Evolutionary conservation across 805 yeast species (phyloP), one percentile per base, ranked within the genome.

Genomic region (Yarrowia sp.): DNA sequence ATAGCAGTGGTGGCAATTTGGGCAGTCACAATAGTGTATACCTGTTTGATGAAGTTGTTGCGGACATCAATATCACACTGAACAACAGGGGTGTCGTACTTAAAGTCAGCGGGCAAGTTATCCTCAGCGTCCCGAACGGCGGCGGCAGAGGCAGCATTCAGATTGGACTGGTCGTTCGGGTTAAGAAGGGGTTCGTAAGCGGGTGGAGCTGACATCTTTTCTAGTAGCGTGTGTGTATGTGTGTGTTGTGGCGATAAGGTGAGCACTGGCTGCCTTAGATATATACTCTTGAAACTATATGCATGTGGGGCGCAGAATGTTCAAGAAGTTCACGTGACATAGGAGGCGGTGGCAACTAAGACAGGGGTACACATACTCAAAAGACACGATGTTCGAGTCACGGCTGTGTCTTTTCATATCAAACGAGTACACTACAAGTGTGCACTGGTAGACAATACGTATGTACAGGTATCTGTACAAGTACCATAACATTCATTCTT

Each of bases 21-120:
- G 6, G 83, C 78, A 13, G 87, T 76, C 61, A 92, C 81, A 56
- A 92, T 81, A 7, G 91, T 80, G 77, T 91, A 92, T 9, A 92
- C 97, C 74, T 89, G 90, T 69, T 92, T 83, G 72, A 90, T 80
- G 73, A 92, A 92, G 76, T 87, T 83, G 71, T 88, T 90, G 72
- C 97, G 85, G 46, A 92, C 82, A 15, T 89, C 86, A 64, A 90
- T 79, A 69, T 89, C 90, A 77, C 97, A 91, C 39, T 89, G 87
- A 3, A 92, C 85, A 30, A 92, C 96, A 65, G 85, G 83, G 8
- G 89, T 89, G 42, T 89, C 85, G 77, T 88, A 91, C 76, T 91
- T 92, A 85, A 91, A 92, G 77, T 91, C 96, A 72, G 91, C 80
- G 4, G 80, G 79, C 58, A 78, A 68, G 68, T 75, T 68, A 67